A percentile compares a stretch with the other conserved stretches of the same genome.
Evolutionary conservation across 2,329 filamentous ascomycete species (phyloP).

Genomic region (Aspergillus pseudoviridinutans): DNA sequence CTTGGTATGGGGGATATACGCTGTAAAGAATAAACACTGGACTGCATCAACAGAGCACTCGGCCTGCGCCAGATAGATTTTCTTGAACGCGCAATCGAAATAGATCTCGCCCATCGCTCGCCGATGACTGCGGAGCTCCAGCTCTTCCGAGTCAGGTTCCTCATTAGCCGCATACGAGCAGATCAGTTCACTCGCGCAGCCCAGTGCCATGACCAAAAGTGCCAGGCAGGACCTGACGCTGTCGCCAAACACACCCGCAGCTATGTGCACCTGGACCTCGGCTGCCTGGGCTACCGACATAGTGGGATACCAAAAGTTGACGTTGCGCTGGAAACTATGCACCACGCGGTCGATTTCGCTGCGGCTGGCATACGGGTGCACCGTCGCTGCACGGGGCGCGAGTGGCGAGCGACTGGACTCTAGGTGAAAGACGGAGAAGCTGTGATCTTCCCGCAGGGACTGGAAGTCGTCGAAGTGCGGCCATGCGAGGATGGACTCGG

Average conservation of each 20-base stretch:
- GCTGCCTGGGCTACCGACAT: constrained; percentile 42
- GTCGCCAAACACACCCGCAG: constrained; percentile 36
- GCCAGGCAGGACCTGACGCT: constrained; percentile 41
- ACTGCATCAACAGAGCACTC: constrained; percentile 46
- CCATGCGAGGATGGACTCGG: constrained; percentile 51
- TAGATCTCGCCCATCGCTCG: constrained; percentile 41
- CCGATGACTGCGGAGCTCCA: constrained; percentile 27
- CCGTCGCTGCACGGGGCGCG: constrained; percentile 16
- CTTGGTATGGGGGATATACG: constrained; percentile 31
- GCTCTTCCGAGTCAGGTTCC: constrained; percentile 21
- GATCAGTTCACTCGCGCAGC: constrained; percentile 44
- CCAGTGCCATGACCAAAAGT: constrained; percentile 47
- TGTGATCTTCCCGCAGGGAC: constrained; percentile 41
- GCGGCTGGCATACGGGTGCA: constrained; percentile 42
- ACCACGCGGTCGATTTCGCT: constrained; percentile 43
- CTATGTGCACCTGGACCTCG: constrained; percentile 29
- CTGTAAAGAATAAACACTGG: constrained; percentile 50
- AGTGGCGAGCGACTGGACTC: constrained; percentile 43
- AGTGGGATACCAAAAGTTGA: constrained; percentile 55
- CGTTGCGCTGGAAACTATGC: constrained; percentile 42
- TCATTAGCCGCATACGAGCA: constrained; percentile 21
- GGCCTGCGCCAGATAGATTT: constrained; percentile 45
- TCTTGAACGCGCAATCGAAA: constrained; percentile 47
- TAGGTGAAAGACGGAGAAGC: constrained; percentile 45
- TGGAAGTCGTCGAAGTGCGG: constrained; percentile 48